Conservation (phyloP, 306 rosid species). For the Potentilla sterilis region DNA sequence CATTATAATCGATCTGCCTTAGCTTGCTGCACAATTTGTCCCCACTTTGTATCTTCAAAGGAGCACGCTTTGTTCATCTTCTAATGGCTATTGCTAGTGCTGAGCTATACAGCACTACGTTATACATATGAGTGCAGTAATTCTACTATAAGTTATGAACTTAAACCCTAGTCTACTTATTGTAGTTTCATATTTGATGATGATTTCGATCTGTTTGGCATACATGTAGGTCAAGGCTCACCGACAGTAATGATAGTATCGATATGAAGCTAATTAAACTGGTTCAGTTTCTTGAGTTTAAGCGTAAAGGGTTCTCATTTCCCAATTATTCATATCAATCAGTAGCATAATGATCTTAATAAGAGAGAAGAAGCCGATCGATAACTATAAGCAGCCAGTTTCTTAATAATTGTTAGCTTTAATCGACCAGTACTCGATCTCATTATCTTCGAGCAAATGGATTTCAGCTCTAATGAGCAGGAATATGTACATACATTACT, state of each 20-base stretch:
- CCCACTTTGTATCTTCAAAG: constrained; percentile 16
- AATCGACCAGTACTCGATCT: neutral
- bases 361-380: neutral
- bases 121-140: neutral
- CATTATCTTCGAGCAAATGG: neutral
- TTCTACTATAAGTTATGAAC: neutral
- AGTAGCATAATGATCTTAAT: neutral
- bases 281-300: neutral
- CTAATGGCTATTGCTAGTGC: neutral
- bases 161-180: neutral
- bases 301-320: neutral
- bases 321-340: neutral
- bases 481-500: neutral
- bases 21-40: constrained; percentile 20
- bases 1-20: constrained; percentile 1
- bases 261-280: neutral
- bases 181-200: neutral
- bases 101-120: neutral
- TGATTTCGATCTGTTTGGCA: neutral
- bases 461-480: neutral
- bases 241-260: neutral
- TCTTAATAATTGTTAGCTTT: neutral
- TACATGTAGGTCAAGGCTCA: neutral
- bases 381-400: neutral
- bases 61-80: constrained; percentile 1